phyloP scores from a whole-genome alignment of 495 filamentous ascomycete genomes.

The Penicillium maclennaniae region DNA sequence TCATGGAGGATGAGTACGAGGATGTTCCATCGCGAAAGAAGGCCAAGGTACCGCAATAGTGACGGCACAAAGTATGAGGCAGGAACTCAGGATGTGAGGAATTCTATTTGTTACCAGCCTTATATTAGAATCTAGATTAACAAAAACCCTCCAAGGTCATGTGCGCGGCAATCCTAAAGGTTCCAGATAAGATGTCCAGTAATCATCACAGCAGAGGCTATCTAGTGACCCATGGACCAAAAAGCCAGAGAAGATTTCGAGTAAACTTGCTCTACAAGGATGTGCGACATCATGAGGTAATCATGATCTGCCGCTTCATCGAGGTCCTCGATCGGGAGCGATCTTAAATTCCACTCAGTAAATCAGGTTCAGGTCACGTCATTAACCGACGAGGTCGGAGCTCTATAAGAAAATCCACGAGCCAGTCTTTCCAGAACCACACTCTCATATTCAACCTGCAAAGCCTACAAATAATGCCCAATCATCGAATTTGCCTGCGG shows the following conservation, averaged over 20 bases:
- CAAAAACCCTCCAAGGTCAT: too few relatives aligned
- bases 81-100: too few relatives aligned
- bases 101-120: too few relatives aligned
- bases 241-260: neutral
- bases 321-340: neutral
- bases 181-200: too few relatives aligned
- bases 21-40: constrained; percentile 45
- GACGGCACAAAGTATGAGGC: neutral
- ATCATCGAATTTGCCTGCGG: neutral
- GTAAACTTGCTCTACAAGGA: neutral
- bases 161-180: too few relatives aligned
- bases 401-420: neutral
- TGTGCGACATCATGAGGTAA: neutral
- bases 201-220: too few relatives aligned
- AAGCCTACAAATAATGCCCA: neutral
- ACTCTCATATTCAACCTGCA: too few relatives aligned
- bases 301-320: neutral
- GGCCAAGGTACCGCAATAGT: constrained; percentile 14
- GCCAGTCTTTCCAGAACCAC: neutral
- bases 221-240: neutral
- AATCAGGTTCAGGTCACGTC: neutral
- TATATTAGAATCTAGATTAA: too few relatives aligned
- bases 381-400: neutral
- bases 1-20: constrained; percentile 59
- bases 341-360: neutral